Percentiles rank a stretch among this genome's conserved stretches.
phyloP scores from a whole-genome alignment of 208 protist species.

The Crithidia bombi region DNA sequence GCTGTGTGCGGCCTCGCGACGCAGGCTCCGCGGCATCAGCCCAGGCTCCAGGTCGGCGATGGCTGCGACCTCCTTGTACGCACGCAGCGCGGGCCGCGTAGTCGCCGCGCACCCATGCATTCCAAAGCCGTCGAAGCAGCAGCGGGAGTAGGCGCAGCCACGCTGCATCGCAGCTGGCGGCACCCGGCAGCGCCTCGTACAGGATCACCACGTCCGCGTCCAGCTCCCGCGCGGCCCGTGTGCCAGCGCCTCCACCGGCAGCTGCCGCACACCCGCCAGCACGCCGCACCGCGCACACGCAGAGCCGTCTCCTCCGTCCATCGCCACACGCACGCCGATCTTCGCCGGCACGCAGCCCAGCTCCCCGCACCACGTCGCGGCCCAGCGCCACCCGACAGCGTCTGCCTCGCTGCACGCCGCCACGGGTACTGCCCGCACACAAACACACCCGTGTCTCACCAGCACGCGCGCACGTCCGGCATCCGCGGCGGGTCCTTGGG shows the following conservation, averaged over 20 bases:
- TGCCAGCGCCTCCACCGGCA: conserved; percentile 1
- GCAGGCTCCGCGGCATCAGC: conserved; percentile 21
- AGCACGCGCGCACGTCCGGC: conserved; percentile 21
- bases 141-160: conserved; percentile 31
- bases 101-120: conserved; percentile 52
- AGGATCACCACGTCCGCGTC: conserved; percentile 31
- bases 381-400: conserved; percentile 31
- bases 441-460: conserved; percentile 32
- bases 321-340: conserved; percentile 33
- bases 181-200: conserved; percentile 36
- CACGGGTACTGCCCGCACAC: conserved; percentile 22
- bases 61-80: conserved; percentile 28
- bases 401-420: conserved; percentile 21
- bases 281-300: conserved; percentile 28
- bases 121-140: conserved; percentile 31
- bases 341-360: conserved; percentile 30
- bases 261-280: not conserved
- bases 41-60: conserved; percentile 26
- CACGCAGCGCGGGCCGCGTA: conserved; percentile 37
- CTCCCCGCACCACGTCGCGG: conserved; percentile 34
- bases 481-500: too few relatives aligned
- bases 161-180: conserved; percentile 10
- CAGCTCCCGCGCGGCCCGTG: not conserved
- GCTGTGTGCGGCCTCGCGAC: conserved; percentile 19
- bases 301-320: conserved; percentile 50